Evolutionary conservation across 139 green algal species (phyloP).

Genomic region (Tetradesmus lagerheimii): DNA sequence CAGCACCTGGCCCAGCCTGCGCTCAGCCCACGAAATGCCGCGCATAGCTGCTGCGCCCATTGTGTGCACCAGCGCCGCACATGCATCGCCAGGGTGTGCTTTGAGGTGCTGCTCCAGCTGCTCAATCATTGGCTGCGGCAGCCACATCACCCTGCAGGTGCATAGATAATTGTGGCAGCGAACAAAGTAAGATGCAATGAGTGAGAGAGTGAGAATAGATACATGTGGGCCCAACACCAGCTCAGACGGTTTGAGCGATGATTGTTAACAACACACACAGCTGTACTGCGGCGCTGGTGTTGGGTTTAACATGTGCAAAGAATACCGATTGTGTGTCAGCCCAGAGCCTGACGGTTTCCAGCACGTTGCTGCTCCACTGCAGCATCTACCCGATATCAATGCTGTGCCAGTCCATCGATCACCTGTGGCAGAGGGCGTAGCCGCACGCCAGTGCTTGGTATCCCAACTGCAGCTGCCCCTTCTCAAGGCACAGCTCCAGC

Average conservation of each 20-base stretch:
- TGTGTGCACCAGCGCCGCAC: not conserved
- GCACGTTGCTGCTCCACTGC: no score
- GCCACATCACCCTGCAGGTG: not conserved
- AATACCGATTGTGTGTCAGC: no score
- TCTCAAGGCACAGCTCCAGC: not conserved
- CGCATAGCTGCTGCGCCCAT: not conserved
- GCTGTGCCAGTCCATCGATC: not conserved
- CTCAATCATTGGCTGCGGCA: not conserved
- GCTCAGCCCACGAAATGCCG: not conserved
- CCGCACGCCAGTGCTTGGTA: not conserved
- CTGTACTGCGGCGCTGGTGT: no score
- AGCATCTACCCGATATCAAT: no score
- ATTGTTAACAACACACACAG: no score
- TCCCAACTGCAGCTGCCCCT: not conserved
- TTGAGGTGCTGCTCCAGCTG: not conserved
- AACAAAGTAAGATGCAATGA: no score
- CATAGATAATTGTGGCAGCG: no score
- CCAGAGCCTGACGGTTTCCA: no score
- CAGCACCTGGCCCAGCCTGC: not conserved
- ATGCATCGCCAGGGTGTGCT: not conserved
- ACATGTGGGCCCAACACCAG: no score
- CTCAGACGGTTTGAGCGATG: no score
- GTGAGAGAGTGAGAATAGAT: no score
- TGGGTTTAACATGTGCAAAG: no score
- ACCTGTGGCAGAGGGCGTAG: not conserved